Percentiles rank a stretch among this genome's conserved stretches.
phyloP scores from a whole-genome alignment of 371 early-diverging fungal genomes.

The Haplosporangium sp. region DNA sequence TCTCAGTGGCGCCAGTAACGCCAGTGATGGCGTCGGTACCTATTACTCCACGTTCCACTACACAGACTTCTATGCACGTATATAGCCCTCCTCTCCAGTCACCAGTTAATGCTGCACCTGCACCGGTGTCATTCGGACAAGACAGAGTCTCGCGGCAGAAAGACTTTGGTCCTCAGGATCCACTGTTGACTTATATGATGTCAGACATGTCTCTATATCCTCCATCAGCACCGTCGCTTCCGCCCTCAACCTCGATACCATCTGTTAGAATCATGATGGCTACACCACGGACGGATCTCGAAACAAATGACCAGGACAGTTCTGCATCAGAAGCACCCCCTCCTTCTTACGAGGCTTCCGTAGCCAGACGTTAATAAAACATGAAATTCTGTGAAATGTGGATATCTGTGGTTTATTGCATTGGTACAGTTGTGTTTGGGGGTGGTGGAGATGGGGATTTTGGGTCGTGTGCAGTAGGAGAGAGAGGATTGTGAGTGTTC shows the following conservation, averaged over 20 bases:
- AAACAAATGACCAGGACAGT: background rate
- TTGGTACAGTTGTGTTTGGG: no score
- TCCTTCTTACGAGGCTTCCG: slow-evolving; percentile 12
- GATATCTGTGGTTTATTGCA: no score
- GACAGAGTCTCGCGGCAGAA: background rate
- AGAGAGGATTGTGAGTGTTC: background rate
- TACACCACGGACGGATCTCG: slow-evolving; percentile 19
- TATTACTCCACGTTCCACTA: no score
- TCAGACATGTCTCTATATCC: slow-evolving; percentile 10
- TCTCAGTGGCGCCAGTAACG: no score
- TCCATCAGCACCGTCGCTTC: background rate
- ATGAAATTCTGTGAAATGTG: no score
- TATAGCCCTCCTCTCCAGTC: no score
- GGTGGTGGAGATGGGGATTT: no score
- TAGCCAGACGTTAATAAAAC: no score
- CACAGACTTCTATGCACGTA: no score
- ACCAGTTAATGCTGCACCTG: background rate
- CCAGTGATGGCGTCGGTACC: no score
- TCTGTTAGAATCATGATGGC: slow-evolving; percentile 6
- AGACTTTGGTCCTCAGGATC: slow-evolving; percentile 15
- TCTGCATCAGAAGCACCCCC: slow-evolving; percentile 4
- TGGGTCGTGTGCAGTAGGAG: background rate
- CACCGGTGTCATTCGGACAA: background rate
- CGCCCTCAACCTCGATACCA: background rate
- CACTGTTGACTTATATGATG: slow-evolving; percentile 26